Evolutionary conservation across 352 stramenopile species (phyloP).

Genomic region (Pseudoperonospora humuli): DNA sequence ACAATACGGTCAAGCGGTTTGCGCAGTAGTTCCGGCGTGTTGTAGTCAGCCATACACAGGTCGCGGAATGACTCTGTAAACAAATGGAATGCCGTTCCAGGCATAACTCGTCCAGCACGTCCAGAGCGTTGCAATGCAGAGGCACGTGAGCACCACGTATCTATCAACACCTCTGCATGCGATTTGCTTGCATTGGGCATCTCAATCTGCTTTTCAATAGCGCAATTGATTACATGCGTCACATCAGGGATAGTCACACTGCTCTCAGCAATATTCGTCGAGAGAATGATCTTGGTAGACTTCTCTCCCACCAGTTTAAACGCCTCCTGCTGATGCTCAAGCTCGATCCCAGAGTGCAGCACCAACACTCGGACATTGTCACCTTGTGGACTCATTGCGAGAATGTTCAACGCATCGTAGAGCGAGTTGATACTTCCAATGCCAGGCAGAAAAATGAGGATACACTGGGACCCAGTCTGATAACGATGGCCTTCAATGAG

Average conservation of each 20-base stretch:
- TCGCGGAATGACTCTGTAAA: constrained; percentile 67
- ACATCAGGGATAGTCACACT: constrained; percentile 95
- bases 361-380: constrained; percentile 46
- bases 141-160: constrained; percentile 92
- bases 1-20: constrained; percentile 80
- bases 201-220: constrained; percentile 80
- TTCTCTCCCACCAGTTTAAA: constrained; percentile 39
- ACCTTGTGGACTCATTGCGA: constrained; percentile 13
- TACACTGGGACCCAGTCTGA: constrained; percentile 44
- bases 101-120: constrained; percentile 89
- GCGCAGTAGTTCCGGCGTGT: constrained; percentile 70
- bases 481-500: constrained; percentile 42
- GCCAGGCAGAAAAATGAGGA: constrained; percentile 95
- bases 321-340: constrained; percentile 67
- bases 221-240: constrained; percentile 82
- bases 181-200: constrained; percentile 64
- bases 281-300: constrained; percentile 90
- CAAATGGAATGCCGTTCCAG: constrained; percentile 88
- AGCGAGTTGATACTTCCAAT: constrained; percentile 90
- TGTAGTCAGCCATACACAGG: constrained; percentile 69
- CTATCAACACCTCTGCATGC: constrained; percentile 62
- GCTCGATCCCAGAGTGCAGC: constrained; percentile 62
- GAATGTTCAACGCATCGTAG: constrained; percentile 57
- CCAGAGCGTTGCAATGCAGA: constrained; percentile 79
- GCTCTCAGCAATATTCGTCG: constrained; percentile 96